Evolutionary conservation across 495 filamentous ascomycete species (phyloP).

Genomic region (Pyrenopolyporus hunteri): DNA sequence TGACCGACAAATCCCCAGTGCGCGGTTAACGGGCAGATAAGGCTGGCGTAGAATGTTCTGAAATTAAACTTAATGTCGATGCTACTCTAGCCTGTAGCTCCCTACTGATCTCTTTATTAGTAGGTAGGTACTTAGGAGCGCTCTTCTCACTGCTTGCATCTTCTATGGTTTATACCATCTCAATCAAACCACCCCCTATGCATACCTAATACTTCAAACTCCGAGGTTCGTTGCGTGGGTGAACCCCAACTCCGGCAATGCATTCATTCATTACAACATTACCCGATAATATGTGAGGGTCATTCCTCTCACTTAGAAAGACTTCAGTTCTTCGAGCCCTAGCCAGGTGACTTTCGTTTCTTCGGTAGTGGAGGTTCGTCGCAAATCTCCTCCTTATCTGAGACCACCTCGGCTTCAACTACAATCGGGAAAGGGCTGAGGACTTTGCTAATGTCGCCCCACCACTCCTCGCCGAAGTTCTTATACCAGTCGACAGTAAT

Average conservation of each 20-base stretch:
- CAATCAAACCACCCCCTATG: slow-evolving; percentile 4
- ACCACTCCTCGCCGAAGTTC: slow-evolving; percentile 67
- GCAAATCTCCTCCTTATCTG: slow-evolving; percentile 55
- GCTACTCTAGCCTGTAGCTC: no score
- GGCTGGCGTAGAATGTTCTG: no score
- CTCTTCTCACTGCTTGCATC: not conserved
- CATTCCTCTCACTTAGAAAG: not conserved
- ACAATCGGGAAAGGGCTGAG: slow-evolving; percentile 65
- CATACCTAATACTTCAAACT: not conserved
- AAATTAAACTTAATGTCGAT: no score
- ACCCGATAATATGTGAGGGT: not conserved
- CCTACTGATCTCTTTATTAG: not conserved
- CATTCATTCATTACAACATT: slow-evolving; percentile 1
- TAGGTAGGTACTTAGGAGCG: not conserved
- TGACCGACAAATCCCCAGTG: no score
- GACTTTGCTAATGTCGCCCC: slow-evolving; percentile 73
- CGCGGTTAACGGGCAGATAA: no score
- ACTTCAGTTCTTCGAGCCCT: slow-evolving; percentile 51
- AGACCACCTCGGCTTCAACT: slow-evolving; percentile 54
- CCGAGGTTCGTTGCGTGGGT: not conserved
- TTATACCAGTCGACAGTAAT: slow-evolving; percentile 76
- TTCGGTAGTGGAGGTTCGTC: slow-evolving; percentile 48
- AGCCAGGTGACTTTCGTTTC: slow-evolving; percentile 51
- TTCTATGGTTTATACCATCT: slow-evolving; percentile 7
- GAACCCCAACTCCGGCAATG: slow-evolving; percentile 21